Base-by-base conservation (phyloP, 2,329 filamentous ascomycete genomes). In the Alternaria triticina region DNA sequence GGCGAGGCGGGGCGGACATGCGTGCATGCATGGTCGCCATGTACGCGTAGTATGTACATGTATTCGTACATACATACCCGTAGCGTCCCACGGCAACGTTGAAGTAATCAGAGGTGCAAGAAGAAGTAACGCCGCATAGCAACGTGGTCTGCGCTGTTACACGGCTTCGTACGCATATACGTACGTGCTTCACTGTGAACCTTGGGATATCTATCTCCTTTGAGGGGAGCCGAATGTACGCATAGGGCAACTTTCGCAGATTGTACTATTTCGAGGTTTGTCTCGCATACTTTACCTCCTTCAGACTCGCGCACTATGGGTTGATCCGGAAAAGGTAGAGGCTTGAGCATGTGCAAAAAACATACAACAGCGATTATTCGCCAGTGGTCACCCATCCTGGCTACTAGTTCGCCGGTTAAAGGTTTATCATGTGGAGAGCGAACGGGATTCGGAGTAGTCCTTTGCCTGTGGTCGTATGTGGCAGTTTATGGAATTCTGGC, bases 401-500 rank as follows among this genome's bases (percentile, higher is more conserved):
- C 54, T 61, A 51, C 59, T 57, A 51, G 7, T 44, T 36, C 36
- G 54, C 59, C 54, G 54, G 63, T 65, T 20, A 57, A 59, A 52
- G 51, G 46, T 51, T 65, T 63, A 63, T 52, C 52, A 22, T 63
- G 28, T n/a, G 60, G 55, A 57, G 56, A 65, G 40, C 56, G 36
- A 25, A 63, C 63, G 63, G 60, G 59, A 63, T 56, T 55, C 59
- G 46, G 51, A 54, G 54, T 55, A 22, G 15, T 44, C 15, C 46
- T 49, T 57, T 59, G 33, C 63, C 63, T 65, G 10, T 66, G 61
- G 61, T 61, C 64, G 57, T 66, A 65, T 65, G 63, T 63, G 15
- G n/a, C 23, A 45, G 50, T 25, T 11, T 22, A 11, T 11, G 20
- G 3, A 25, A 30, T 9, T n/a, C 7, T 11, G 10, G 12, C 9